These are phyloP conservation scores for Marchantia paleacea DNA, from an alignment of 225 moss, liverwort and hornwort species.

Conservation along the genomic window DNA sequence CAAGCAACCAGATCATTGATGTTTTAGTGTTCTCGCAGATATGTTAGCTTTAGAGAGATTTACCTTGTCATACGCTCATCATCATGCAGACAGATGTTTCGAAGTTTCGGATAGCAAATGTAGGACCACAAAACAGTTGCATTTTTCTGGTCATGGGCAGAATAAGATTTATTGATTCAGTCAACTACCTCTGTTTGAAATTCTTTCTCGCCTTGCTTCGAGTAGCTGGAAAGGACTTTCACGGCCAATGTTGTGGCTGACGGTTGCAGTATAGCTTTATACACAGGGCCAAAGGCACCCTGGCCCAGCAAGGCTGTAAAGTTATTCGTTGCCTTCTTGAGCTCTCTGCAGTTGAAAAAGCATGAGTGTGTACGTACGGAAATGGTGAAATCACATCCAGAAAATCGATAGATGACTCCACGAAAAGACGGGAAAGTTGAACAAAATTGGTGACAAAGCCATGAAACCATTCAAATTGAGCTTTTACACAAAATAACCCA, in stretches of 20 bases:
- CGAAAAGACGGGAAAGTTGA: neutral
- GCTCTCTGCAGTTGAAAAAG: slow-evolving; percentile 58
- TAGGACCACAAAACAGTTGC: neutral
- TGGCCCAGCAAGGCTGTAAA: slow-evolving; percentile 86
- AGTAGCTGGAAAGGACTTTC: slow-evolving; percentile 81
- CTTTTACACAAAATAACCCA: no score
- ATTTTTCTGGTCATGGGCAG: neutral
- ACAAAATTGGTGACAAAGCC: neutral
- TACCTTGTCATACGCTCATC: no score
- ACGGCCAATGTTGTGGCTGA: slow-evolving; percentile 82
- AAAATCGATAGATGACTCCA: neutral
- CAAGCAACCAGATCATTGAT: no score
- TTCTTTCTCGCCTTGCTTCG: slow-evolving; percentile 96
- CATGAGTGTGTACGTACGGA: neutral
- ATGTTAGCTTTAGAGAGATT: no score
- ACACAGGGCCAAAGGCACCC: slow-evolving; percentile 94
- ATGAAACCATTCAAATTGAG: neutral
- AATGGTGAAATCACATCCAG: neutral
- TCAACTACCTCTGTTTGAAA: slow-evolving; percentile 85
- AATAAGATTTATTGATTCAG: neutral
- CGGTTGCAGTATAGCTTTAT: slow-evolving; percentile 78
- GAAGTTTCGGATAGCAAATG: neutral
- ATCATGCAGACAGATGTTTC: no score
- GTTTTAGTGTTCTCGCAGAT: no score
- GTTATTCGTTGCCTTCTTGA: slow-evolving; percentile 74